Base-by-base conservation (phyloP, 768 basidiomycete species). In the Trametes sanguinea region DNA sequence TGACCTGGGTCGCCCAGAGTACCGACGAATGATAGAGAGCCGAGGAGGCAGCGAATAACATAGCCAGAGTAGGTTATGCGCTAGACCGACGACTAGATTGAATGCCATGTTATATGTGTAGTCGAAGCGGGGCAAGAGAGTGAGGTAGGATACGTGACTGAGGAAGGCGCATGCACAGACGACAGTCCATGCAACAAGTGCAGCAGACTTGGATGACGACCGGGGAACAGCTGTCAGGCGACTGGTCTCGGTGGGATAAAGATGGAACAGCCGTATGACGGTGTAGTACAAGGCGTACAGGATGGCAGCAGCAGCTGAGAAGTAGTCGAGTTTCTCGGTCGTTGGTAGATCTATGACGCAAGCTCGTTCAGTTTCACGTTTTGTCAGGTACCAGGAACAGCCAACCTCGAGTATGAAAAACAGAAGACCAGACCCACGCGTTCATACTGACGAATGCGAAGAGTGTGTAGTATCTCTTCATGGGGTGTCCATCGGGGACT, bases 261-360 rank as follows among this genome's bases (percentile, higher is more conserved):
- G 76, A 67, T 89, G 86, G 69, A 89, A 88, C 16, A 91, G 72
- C 4, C 96, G 91, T 50, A 94, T 77, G 67, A 86, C 79, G 29
- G 89, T 84, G 72, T 84, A 85, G 74, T 92, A 95, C 4, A 98
- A 78, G 2, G 89, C 88, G 66, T 84, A 90, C 29, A 95, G 72
- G 65, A 97, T 95, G 11, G 89, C 87, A 8, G 89, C 75, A 0
- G 90, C 94, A 5, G 97, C 97, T 3, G 93, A 93, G 73, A 98
- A 97, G 74, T 99, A 99, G 70, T 98, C 97, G 71, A 95, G 60
- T 65, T 88, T 90, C 74, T 99, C 97, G 2, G 95, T 98, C 29
- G 77, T 71, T 2, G 89, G 85, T 5, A 85, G 77, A 76, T 98
- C 96, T 93, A 66, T 22, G 60, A n/a, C 56, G 35, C 55, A 39